Evolutionary conservation across 2,329 filamentous ascomycete species (phyloP).

Genomic region (Proliferodiscus dingleyae): DNA sequence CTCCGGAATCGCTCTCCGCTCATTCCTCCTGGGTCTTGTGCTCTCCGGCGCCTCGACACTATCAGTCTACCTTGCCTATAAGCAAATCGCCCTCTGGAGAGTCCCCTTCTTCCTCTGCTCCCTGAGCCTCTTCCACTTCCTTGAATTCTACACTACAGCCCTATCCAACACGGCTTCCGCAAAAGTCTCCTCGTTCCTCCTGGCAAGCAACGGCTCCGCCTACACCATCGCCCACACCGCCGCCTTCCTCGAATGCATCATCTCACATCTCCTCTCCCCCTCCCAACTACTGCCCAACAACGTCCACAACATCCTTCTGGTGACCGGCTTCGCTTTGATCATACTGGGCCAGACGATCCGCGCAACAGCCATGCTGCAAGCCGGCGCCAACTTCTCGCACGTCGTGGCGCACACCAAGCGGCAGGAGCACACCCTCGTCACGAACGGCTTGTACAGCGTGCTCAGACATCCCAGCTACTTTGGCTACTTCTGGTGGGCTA

Average conservation of each 20-base stretch:
- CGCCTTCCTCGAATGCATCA: constrained; percentile 67
- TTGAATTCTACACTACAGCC: constrained; percentile 92
- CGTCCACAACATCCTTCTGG: constrained; percentile 36
- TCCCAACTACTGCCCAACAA: constrained; percentile 15
- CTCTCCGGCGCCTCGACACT: constrained; percentile 20
- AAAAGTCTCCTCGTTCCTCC: constrained; percentile 70
- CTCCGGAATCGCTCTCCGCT: constrained; percentile 33
- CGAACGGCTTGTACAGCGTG: constrained; percentile 68
- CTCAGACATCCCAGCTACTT: constrained; percentile 91
- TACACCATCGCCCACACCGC: constrained; percentile 79
- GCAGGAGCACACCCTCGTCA: constrained; percentile 73
- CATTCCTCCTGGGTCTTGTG: constrained; percentile 30
- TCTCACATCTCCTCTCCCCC: constrained; percentile 55
- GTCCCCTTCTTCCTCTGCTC: constrained; percentile 61
- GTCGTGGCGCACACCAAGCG: constrained; percentile 69
- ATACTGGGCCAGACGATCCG: constrained; percentile 68
- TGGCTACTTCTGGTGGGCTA: constrained; percentile 96
- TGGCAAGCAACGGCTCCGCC: constrained; percentile 76
- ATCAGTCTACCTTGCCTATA: constrained; percentile 21
- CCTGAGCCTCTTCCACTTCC: constrained; percentile 83
- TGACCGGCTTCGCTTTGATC: constrained; percentile 59
- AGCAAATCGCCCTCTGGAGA: constrained; percentile 45
- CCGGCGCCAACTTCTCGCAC: constrained; percentile 89
- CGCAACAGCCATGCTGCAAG: constrained; percentile 81
- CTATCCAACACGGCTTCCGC: constrained; percentile 73